Percentiles rank a stretch among this genome's conserved stretches.
phyloP scores from a whole-genome alignment of 768 basidiomycete genomes.

The Cubamyces lactineus region DNA sequence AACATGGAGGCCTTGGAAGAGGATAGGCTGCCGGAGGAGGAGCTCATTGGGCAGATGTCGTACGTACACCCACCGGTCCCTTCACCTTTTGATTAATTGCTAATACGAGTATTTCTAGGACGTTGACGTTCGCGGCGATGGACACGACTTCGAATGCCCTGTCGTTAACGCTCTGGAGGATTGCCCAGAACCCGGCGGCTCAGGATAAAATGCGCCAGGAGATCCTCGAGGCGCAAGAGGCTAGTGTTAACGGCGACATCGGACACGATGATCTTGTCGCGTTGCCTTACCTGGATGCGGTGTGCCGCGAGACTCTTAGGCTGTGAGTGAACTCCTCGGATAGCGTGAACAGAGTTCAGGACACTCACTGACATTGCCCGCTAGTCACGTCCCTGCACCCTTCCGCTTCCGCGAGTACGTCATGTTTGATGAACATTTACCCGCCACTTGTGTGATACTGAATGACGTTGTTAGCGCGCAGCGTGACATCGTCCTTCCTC shows the following conservation, averaged over 20 bases:
- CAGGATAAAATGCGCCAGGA: slow-evolving; percentile 38
- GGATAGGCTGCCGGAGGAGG: slow-evolving; percentile 30
- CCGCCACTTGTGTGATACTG: not conserved
- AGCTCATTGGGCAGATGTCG: slow-evolving; percentile 35
- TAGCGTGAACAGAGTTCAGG: not conserved
- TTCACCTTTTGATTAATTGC: too few relatives aligned
- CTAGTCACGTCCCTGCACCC: slow-evolving; percentile 16
- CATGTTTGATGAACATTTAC: too few relatives aligned
- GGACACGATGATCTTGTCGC: slow-evolving; percentile 17
- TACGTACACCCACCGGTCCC: slow-evolving; percentile 12
- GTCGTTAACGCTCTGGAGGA: slow-evolving; percentile 22
- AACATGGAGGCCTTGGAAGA: slow-evolving; percentile 21
- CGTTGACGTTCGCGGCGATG: slow-evolving; percentile 27
- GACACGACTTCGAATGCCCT: slow-evolving; percentile 34
- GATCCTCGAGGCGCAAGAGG: slow-evolving; percentile 12
- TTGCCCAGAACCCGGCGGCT: slow-evolving; percentile 36
- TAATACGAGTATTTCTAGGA: not conserved
- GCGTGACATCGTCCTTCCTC: slow-evolving; percentile 23
- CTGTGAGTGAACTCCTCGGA: slow-evolving; percentile 10
- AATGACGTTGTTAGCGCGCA: not conserved
- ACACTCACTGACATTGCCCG: too few relatives aligned
- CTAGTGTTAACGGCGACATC: slow-evolving; percentile 23
- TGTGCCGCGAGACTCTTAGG: slow-evolving; percentile 22
- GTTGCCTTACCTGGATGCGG: slow-evolving; percentile 22
- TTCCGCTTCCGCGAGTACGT: slow-evolving; percentile 23